Evolutionary conservation across 1,139 yeast genomes (phyloP).

Genomic region (Hyphopichia burtonii): DNA sequence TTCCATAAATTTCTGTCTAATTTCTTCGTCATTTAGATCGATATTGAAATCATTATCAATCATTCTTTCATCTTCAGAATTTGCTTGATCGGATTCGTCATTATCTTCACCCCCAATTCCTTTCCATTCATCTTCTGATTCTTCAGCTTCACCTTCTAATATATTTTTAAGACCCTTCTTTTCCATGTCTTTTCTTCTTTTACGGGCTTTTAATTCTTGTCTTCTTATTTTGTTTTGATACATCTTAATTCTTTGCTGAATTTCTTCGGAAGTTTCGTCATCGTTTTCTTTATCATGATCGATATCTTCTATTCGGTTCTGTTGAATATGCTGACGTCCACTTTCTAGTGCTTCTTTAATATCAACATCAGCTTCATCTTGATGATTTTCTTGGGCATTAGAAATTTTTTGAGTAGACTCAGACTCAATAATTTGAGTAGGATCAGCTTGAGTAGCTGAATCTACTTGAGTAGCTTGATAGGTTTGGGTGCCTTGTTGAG

Average conservation of each 20-base stretch:
- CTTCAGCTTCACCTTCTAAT: constrained; percentile 87
- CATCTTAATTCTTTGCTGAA: constrained; percentile 29
- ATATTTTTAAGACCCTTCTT: constrained; percentile 51
- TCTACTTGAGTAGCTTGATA: constrained; percentile 14
- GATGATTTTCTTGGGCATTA: constrained; percentile 1
- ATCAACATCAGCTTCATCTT: constrained; percentile 24
- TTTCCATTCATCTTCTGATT: constrained; percentile 95
- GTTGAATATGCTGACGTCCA: constrained; percentile 23
- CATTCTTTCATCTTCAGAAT: constrained; percentile 79
- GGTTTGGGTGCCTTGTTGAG: constrained; percentile 15
- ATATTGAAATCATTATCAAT: constrained; percentile 71
- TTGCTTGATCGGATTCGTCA: constrained; percentile 62
- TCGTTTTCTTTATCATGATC: constrained; percentile 20
- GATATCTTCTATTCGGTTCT: constrained; percentile 13
- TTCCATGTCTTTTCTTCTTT: constrained; percentile 49
- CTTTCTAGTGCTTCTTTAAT: constrained; percentile 24
- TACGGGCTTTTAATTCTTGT: constrained; percentile 36
- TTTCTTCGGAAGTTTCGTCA: constrained; percentile 23
- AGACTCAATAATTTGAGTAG: neutral
- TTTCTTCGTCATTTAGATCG: constrained; percentile 57
- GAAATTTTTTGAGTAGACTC: constrained; percentile 5
- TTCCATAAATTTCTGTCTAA: constrained; percentile 61
- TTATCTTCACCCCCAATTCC: constrained; percentile 86
- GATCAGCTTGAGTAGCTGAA: constrained; percentile 2
- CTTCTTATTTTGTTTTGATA: constrained; percentile 41